Conservation (phyloP, 2,329 filamentous ascomycete species). For the Aspergillaceae sp. region DNA sequence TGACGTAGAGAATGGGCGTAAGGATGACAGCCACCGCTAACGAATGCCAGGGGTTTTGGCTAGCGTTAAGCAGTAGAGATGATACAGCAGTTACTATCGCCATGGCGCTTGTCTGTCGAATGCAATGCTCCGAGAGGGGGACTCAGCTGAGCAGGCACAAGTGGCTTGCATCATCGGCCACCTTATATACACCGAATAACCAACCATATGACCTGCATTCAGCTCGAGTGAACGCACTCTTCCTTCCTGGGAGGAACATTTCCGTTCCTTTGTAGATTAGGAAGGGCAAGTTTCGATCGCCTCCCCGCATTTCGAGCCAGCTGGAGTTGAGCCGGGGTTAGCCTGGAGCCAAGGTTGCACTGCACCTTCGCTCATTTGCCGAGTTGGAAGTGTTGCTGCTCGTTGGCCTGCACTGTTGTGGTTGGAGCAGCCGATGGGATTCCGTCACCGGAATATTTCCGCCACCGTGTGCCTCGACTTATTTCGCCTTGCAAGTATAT, state of each 20-base stretch:
- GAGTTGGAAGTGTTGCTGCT: neutral
- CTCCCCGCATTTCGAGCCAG: conserved; percentile 6
- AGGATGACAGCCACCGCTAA: conserved; percentile 13
- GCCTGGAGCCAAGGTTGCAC: neutral
- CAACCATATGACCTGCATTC: neutral
- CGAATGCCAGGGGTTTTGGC: conserved; percentile 15
- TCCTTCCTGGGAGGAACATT: conserved; percentile 12
- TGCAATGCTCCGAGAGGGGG: neutral
- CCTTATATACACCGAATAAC: neutral
- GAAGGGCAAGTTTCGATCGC: neutral
- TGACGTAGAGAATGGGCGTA: conserved; percentile 37
- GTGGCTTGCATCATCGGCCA: neutral
- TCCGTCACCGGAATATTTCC: conserved; percentile 19
- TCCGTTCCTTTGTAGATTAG: conserved; percentile 9
- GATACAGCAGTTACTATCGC: conserved; percentile 17
- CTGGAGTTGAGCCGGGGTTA: conserved; percentile 6
- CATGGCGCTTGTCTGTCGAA: conserved; percentile 11
- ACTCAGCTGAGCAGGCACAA: too few species aligned
- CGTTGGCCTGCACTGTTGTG: too few species aligned
- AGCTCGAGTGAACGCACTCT: neutral
- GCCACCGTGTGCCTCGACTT: neutral
- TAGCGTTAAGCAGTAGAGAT: conserved; percentile 11
- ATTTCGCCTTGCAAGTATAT: neutral
- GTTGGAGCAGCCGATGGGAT: conserved; percentile 10
- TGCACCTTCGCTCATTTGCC: conserved; percentile 5